These are phyloP conservation scores for Lactarius evosmus DNA, from an alignment of 768 basidiomycete genomes.

Conservation along the genomic window DNA sequence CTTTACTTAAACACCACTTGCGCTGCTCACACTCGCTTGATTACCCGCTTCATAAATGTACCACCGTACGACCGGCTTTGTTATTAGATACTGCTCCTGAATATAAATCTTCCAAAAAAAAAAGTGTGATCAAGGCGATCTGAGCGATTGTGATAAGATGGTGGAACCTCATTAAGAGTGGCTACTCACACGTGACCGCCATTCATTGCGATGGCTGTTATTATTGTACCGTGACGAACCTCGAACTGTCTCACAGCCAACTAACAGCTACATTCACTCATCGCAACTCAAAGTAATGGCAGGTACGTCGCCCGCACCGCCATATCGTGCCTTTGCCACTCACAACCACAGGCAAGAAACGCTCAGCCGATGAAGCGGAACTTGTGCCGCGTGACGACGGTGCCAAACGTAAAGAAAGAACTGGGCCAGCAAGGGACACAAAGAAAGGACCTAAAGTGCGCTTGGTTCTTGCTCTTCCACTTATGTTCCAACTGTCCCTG, in stretches of 20 bases:
- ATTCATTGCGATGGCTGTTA: not conserved
- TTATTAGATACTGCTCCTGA: too few relatives aligned
- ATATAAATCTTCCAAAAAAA: too few relatives aligned
- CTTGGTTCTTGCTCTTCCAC: not conserved
- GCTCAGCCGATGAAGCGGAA: constrained; percentile 19
- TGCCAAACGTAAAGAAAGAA: constrained; percentile 9
- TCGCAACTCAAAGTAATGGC: constrained; percentile 4
- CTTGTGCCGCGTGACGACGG: constrained; percentile 6
- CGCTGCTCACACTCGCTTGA: too few relatives aligned
- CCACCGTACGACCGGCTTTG: too few relatives aligned
- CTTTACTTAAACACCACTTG: too few relatives aligned
- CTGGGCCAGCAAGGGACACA: constrained; percentile 7
- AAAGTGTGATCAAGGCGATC: not conserved
- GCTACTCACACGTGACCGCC: not conserved
- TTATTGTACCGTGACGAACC: constrained; percentile 9
- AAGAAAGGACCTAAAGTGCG: constrained; percentile 21
- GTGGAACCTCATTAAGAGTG: not conserved
- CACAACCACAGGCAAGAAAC: constrained; percentile 12
- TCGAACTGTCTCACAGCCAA: not conserved
- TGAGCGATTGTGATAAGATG: not conserved
- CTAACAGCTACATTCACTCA: not conserved
- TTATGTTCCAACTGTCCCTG: not conserved
- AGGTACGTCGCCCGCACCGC: not conserved
- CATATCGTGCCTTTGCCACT: not conserved
- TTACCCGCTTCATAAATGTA: too few relatives aligned